Evolutionary conservation across 805 yeast species (phyloP).

Genomic region (Barnettozyma vustinii): DNA sequence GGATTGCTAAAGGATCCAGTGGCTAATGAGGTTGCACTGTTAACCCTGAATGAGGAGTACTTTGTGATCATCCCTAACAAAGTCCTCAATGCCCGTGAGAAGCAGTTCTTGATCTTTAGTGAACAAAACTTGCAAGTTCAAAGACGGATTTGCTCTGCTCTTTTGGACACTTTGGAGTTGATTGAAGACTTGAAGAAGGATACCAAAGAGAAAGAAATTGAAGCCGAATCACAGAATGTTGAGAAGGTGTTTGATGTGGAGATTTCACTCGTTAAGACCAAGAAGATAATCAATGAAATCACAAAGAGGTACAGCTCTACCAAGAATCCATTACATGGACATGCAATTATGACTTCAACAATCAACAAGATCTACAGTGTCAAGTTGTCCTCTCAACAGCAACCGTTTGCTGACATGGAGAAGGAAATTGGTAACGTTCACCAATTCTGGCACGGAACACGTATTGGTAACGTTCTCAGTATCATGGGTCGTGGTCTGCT

Average conservation of each 20-base stretch:
- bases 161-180: constrained; percentile 2
- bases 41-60: constrained; percentile 3
- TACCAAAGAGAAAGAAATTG: not conserved
- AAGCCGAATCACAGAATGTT: constrained; percentile 6
- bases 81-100: constrained; percentile 4
- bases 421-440: constrained; percentile 5
- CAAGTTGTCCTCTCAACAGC: constrained; percentile 3
- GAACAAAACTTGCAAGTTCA: not conserved
- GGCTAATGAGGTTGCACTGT: not conserved
- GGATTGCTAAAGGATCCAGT: not conserved
- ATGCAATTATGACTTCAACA: not conserved
- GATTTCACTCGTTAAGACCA: constrained; percentile 1
- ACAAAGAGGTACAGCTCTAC: not conserved
- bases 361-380: not conserved
- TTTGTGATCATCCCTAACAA: constrained; percentile 6
- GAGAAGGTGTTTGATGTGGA: constrained; percentile 6
- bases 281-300: constrained; percentile 1
- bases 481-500: constrained; percentile 5
- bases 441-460: constrained; percentile 7
- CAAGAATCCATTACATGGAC: constrained; percentile 1
- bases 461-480: constrained; percentile 5
- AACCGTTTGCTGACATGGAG: not conserved
- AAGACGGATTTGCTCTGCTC: constrained; percentile 1
- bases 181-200: constrained; percentile 4
- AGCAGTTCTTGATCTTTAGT: not conserved